A percentile compares a stretch with the other conserved stretches of the same genome.
phyloP scores from a whole-genome alignment of 257 asterid genomes.

The Echites panduratus region DNA sequence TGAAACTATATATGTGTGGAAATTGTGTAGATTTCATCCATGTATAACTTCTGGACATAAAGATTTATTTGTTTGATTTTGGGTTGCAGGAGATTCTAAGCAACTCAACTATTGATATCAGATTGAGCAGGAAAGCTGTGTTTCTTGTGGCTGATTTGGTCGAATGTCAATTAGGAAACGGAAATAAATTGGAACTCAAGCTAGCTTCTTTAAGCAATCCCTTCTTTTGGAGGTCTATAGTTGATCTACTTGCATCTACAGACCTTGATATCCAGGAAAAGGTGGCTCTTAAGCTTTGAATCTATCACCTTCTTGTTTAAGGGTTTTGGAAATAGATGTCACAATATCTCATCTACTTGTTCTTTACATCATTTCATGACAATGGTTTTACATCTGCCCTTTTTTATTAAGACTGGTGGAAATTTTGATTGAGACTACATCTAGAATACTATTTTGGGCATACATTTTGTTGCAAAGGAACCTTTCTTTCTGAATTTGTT shows the following conservation, averaged over 20 bases:
- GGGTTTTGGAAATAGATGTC: not conserved
- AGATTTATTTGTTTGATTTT: not conserved
- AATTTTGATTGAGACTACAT: not conserved
- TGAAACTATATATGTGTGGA: conserved; percentile 15
- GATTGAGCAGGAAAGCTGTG: conserved; percentile 59
- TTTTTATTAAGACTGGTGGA: not conserved
- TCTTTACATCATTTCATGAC: not conserved
- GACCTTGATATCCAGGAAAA: conserved; percentile 91
- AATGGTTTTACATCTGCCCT: not conserved
- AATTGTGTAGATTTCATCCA: not conserved
- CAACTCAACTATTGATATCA: conserved; percentile 59
- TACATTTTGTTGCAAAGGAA: not conserved
- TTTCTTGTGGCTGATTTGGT: conserved; percentile 65
- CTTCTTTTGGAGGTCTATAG: conserved; percentile 54
- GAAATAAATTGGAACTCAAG: conserved; percentile 16
- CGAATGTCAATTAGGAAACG: conserved; percentile 42
- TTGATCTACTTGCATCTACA: conserved; percentile 42
- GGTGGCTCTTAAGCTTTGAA: conserved; percentile 33
- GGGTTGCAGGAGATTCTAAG: conserved; percentile 55
- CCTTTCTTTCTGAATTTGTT: not conserved
- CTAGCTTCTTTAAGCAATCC: conserved; percentile 49
- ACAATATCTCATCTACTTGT: not conserved
- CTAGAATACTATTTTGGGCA: not conserved
- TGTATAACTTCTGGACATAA: no score
- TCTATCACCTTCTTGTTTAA: not conserved